Percentiles rank a stretch among this genome's conserved stretches.
Evolutionary conservation across 177 flowering plant genomes (phyloP).

Genomic region (Telopea speciosissima): DNA sequence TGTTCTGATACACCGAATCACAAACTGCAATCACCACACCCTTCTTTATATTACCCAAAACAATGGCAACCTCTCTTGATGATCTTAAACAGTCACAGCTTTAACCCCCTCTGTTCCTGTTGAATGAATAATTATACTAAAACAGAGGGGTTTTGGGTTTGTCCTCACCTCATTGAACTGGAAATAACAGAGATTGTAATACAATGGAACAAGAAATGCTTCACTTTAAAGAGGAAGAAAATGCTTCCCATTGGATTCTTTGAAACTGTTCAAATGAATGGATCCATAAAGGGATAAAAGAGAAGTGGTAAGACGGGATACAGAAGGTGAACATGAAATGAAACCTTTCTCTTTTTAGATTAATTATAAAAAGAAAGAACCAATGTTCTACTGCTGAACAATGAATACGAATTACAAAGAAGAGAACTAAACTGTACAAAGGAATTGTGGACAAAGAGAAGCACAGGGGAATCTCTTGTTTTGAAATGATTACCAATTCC

Average conservation of each 20-base stretch:
- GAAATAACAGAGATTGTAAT: too few relatives aligned
- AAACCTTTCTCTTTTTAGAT: constrained; percentile 8
- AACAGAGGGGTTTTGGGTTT: too few relatives aligned
- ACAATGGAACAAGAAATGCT: too few relatives aligned
- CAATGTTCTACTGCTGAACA: constrained; percentile 22
- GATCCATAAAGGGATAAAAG: background rate
- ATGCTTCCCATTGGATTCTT: background rate
- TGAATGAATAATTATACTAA: too few relatives aligned
- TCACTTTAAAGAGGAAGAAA: too few relatives aligned
- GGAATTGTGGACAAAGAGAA: constrained; percentile 21
- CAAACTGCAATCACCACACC: too few relatives aligned
- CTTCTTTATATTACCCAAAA: too few relatives aligned
- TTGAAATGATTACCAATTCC: constrained; percentile 48
- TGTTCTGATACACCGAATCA: too few relatives aligned
- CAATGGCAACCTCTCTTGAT: too few relatives aligned
- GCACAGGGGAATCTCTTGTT: constrained; percentile 22
- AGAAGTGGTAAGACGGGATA: background rate
- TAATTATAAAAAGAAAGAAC: constrained; percentile 12
- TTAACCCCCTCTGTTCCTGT: too few relatives aligned
- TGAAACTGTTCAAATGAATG: background rate
- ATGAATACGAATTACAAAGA: constrained; percentile 47
- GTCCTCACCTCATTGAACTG: too few relatives aligned
- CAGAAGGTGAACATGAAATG: background rate
- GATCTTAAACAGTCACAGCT: too few relatives aligned
- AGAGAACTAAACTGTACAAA: constrained; percentile 32